Evolutionary conservation across 768 basidiomycete genomes (phyloP).

Genomic region (Macrolepiota albuminosa): DNA sequence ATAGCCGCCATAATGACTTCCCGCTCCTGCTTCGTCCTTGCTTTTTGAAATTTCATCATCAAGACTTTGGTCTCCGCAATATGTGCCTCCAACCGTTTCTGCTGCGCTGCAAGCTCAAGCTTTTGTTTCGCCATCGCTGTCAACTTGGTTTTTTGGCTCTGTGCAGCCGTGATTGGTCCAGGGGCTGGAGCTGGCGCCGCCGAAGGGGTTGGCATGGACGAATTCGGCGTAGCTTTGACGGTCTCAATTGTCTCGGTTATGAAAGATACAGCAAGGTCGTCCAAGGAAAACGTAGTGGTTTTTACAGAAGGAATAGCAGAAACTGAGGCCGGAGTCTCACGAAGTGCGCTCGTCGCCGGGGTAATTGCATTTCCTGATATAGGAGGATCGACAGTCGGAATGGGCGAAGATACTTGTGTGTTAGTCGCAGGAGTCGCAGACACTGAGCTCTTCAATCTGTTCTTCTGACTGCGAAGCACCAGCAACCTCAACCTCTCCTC

Average conservation of each 20-base stretch:
- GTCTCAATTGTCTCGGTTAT: conserved; percentile 54
- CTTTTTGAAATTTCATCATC: conserved; percentile 40
- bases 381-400: neutral
- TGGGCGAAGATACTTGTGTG: conserved; percentile 3
- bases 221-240: conserved; percentile 24
- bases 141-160: neutral
- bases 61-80: conserved; percentile 49
- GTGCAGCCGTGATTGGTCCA: no score
- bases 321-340: neutral
- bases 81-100: conserved; percentile 42
- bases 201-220: conserved; percentile 1
- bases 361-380: neutral
- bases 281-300: conserved; percentile 29
- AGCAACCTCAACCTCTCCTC: conserved; percentile 37
- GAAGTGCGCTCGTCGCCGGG: neutral
- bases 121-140: conserved; percentile 5
- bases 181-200: neutral
- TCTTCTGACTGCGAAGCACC: conserved; percentile 35
- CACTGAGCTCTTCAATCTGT: conserved; percentile 13
- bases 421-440: conserved; percentile 5
- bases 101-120: conserved; percentile 41
- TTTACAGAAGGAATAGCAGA: conserved; percentile 12
- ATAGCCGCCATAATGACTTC: conserved; percentile 39
- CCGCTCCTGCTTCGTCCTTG: conserved; percentile 48
- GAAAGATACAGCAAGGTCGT: conserved; percentile 53